Conservation (phyloP, 2,329 filamentous ascomycete genomes). For the Monosporascus sp. region DNA sequence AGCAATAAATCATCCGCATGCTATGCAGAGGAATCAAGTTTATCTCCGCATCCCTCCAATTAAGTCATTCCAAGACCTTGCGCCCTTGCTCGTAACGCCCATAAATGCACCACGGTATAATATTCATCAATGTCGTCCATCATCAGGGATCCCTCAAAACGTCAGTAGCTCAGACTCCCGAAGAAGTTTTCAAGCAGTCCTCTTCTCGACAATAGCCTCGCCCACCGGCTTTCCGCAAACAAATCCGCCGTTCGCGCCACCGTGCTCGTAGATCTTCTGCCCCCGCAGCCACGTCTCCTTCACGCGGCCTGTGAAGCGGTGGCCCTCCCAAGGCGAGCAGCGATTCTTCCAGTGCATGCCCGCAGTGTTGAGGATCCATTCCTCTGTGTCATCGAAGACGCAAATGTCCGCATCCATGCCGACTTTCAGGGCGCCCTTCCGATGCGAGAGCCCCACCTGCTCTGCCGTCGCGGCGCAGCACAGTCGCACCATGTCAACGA, state of each 20-base stretch:
- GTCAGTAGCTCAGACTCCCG: too few relatives aligned
- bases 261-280: conserved; percentile 64
- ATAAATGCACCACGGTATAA: too few relatives aligned
- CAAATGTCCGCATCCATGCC: conserved; percentile 89
- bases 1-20: not conserved
- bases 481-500: conserved; percentile 77
- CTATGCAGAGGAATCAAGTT: not conserved
- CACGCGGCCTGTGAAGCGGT: conserved; percentile 70
- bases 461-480: conserved; percentile 81
- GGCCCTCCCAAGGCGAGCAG: conserved; percentile 84
- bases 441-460: conserved; percentile 77
- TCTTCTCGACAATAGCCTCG: conserved; percentile 55
- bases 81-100: too few relatives aligned
- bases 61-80: not conserved
- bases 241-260: conserved; percentile 46
- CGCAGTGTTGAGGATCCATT: conserved; percentile 66
- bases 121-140: too few relatives aligned
- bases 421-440: conserved; percentile 73
- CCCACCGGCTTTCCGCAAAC: conserved; percentile 43
- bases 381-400: conserved; percentile 80
- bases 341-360: conserved; percentile 96
- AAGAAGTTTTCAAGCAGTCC: conserved; percentile 29
- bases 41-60: not conserved
- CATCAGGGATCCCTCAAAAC: too few relatives aligned
- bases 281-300: conserved; percentile 82